phyloP scores from a whole-genome alignment of 208 protist species.

The Acanthamoeba triangularis region DNA sequence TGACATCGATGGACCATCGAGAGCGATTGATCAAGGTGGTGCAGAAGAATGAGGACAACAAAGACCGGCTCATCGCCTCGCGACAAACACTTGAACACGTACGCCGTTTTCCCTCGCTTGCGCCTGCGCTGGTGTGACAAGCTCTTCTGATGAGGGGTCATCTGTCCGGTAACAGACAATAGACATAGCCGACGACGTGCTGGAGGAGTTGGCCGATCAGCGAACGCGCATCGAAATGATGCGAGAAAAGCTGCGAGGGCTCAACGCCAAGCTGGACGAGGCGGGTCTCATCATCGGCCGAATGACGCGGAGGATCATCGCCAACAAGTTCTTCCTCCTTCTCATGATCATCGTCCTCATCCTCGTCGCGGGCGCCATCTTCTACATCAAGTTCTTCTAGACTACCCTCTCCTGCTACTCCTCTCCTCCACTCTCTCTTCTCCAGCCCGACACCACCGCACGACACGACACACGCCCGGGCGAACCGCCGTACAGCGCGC shows the following conservation, averaged over 20 bases:
- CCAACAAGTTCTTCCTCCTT: slow-evolving; percentile 67
- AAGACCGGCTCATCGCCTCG: slow-evolving; percentile 42
- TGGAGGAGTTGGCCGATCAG: slow-evolving; percentile 30
- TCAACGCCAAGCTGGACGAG: slow-evolving; percentile 54
- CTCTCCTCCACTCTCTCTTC: neutral
- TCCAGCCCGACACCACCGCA: neutral
- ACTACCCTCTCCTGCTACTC: slow-evolving; percentile 35
- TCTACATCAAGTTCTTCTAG: slow-evolving; percentile 85
- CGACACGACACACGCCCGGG: no score
- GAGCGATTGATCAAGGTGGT: slow-evolving; percentile 23
- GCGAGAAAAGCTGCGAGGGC: slow-evolving; percentile 53
- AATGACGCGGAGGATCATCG: slow-evolving; percentile 51
- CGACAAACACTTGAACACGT: slow-evolving; percentile 34
- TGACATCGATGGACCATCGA: slow-evolving; percentile 45
- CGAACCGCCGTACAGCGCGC: slow-evolving; percentile 78
- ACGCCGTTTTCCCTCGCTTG: neutral
- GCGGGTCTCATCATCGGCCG: slow-evolving; percentile 41
- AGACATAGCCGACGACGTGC: slow-evolving; percentile 16
- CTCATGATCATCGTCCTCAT: slow-evolving; percentile 62
- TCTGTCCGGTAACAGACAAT: neutral
- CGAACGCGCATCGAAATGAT: slow-evolving; percentile 47
- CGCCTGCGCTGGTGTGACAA: neutral
- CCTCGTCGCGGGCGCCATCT: slow-evolving; percentile 27
- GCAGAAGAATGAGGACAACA: slow-evolving; percentile 36
- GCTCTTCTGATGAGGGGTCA: neutral